phyloP scores from a whole-genome alignment of 75 land plant genomes.

The Sequoia sempervirens region DNA sequence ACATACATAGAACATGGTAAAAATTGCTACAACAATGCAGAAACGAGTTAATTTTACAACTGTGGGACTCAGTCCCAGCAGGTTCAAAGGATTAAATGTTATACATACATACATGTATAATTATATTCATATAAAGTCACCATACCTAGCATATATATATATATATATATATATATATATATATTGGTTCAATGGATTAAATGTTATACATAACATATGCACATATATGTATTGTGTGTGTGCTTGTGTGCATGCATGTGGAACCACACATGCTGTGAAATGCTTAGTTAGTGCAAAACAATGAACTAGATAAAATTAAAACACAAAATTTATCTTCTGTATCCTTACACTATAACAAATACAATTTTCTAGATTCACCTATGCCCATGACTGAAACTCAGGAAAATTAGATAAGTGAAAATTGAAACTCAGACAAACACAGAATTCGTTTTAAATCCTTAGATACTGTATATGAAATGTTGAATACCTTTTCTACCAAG shows the following conservation, averaged over 20 bases:
- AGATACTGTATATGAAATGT: not conserved
- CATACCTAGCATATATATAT: too few species aligned
- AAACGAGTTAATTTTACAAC: too few species aligned
- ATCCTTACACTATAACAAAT: not conserved
- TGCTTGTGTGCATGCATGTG: not conserved
- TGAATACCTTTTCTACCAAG: constrained; percentile 78
- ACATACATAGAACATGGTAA: too few species aligned
- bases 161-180: too few species aligned
- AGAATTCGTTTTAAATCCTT: not conserved
- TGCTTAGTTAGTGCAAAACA: not conserved
- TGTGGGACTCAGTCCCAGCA: too few species aligned
- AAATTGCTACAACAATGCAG: too few species aligned
- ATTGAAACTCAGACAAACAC: not conserved
- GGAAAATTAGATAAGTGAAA: not conserved
- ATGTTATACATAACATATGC: too few species aligned
- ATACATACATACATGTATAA: too few species aligned
- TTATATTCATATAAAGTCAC: too few species aligned
- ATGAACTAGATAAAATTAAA: not conserved
- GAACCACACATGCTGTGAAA: not conserved
- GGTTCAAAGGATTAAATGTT: too few species aligned
- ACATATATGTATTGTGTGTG: too few species aligned
- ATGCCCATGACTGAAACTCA: not conserved
- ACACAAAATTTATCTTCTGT: not conserved
- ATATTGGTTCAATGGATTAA: too few species aligned
- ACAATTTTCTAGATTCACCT: not conserved